These are phyloP conservation scores for Emergomyces pasteurianus DNA, from an alignment of 2,329 filamentous ascomycete species.

Conservation along the genomic window DNA sequence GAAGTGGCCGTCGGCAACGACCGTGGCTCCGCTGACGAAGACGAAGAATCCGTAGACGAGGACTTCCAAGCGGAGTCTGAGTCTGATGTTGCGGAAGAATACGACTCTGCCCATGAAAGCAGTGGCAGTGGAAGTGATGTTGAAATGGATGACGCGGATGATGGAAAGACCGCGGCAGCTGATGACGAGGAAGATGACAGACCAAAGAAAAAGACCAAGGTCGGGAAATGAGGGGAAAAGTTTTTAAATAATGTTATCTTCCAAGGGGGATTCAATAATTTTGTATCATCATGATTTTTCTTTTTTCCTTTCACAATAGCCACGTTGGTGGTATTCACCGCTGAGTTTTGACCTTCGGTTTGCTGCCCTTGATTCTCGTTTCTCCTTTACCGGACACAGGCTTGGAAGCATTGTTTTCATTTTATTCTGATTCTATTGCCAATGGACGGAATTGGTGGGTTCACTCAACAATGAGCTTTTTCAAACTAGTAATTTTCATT, in stretches of 20 bases:
- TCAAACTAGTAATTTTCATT: background rate
- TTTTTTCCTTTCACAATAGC: background rate
- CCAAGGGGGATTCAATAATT: background rate
- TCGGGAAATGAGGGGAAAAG: constrained; percentile 17
- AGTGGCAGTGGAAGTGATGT: constrained; percentile 58
- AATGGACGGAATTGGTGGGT: background rate
- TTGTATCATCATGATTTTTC: background rate
- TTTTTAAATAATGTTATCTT: background rate
- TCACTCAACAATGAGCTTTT: background rate
- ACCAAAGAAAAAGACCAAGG: constrained; percentile 55
- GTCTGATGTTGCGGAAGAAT: constrained; percentile 93
- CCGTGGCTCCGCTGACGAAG: constrained; percentile 87
- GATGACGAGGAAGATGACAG: constrained; percentile 40
- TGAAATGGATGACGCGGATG: constrained; percentile 40
- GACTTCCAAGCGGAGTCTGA: constrained; percentile 91
- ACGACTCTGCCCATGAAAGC: constrained; percentile 81
- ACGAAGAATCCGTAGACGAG: constrained; percentile 89
- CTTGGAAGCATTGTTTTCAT: background rate
- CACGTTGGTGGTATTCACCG: background rate
- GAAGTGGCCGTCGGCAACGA: constrained; percentile 59
- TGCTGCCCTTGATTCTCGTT: background rate
- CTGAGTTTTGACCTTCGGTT: background rate
- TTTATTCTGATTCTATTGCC: background rate
- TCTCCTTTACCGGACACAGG: background rate
- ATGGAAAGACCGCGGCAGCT: constrained; percentile 28